Percentiles rank a stretch among this genome's conserved stretches.
phyloP scores from a whole-genome alignment of 2,329 filamentous ascomycete genomes.

The Helotiales sp. region DNA sequence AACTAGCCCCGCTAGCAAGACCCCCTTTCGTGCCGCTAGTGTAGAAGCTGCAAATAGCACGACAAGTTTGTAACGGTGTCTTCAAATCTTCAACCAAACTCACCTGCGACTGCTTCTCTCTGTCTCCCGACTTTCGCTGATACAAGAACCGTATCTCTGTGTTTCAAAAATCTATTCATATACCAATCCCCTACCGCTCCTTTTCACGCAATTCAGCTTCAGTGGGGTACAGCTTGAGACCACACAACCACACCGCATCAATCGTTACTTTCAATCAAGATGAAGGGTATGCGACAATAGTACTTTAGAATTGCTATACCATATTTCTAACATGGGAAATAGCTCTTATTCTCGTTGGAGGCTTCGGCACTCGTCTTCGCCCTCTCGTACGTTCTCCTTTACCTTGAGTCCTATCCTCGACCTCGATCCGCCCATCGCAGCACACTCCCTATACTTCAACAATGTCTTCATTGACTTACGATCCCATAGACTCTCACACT shows the following conservation, averaged over 20 bases:
- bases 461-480: conserved; percentile 28
- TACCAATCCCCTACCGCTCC: neutral
- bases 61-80: no score
- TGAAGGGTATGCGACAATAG: conserved; percentile 32
- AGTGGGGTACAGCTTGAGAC: conserved; percentile 16
- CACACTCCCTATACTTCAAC: conserved; percentile 28
- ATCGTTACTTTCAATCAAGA: conserved; percentile 27
- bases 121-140: conserved; percentile 2
- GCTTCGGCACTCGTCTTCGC: conserved; percentile 96
- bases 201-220: neutral
- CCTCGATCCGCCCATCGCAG: conserved; percentile 14
- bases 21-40: no score
- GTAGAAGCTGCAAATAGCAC: no score
- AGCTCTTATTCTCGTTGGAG: conserved; percentile 99
- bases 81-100: neutral
- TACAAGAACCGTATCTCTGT: neutral
- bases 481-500: conserved; percentile 80
- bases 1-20: conserved; percentile 5
- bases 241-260: conserved; percentile 3
- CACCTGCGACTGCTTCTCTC: conserved; percentile 1
- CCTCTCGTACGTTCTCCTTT: conserved; percentile 70
- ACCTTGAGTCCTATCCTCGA: conserved; percentile 18
- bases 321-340: conserved; percentile 22
- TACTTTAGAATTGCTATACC: neutral
- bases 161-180: neutral